Evolutionary conservation across 805 yeast genomes (phyloP).

Genomic region (Kurtzmaniella cleridarum): DNA sequence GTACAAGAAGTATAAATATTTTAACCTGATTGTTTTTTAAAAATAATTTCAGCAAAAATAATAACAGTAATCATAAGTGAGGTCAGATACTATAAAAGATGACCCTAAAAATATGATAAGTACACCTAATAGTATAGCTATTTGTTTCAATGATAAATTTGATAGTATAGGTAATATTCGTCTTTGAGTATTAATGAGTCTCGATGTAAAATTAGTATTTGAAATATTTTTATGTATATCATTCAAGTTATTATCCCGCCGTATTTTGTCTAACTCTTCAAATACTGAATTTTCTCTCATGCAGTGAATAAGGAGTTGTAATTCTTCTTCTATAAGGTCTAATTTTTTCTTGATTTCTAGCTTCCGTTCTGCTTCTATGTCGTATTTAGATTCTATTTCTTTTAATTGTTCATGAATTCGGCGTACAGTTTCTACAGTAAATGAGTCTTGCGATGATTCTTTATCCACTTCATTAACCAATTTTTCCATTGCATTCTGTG

Average conservation of each 20-base stretch:
- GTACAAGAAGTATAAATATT: constrained; percentile 1
- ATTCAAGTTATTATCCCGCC: background rate
- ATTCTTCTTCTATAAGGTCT: constrained; percentile 1
- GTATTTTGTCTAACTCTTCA: constrained; percentile 2
- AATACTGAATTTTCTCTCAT: constrained; percentile 1
- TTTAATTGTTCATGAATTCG: too few species aligned
- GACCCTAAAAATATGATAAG: constrained; percentile 11
- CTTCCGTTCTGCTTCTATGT: background rate
- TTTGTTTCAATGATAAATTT: too few species aligned
- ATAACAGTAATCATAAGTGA: constrained; percentile 35
- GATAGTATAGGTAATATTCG: too few species aligned
- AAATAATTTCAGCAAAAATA: constrained; percentile 25
- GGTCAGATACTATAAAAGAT: constrained; percentile 24
- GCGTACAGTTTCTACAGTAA: too few species aligned
- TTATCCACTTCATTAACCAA: too few species aligned
- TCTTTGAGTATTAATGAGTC: too few species aligned
- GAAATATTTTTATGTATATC: too few species aligned
- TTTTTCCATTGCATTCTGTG: too few species aligned
- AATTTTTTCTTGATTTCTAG: background rate
- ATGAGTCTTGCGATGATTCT: too few species aligned
- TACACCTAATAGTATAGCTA: background rate
- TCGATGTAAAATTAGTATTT: too few species aligned
- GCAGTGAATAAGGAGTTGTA: constrained; percentile 2
- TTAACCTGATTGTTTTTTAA: background rate
- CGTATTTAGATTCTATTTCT: too few species aligned